Evolutionary conservation across 1,284 basidiomycete genomes (phyloP).

Genomic region (Marasmius sp.): DNA sequence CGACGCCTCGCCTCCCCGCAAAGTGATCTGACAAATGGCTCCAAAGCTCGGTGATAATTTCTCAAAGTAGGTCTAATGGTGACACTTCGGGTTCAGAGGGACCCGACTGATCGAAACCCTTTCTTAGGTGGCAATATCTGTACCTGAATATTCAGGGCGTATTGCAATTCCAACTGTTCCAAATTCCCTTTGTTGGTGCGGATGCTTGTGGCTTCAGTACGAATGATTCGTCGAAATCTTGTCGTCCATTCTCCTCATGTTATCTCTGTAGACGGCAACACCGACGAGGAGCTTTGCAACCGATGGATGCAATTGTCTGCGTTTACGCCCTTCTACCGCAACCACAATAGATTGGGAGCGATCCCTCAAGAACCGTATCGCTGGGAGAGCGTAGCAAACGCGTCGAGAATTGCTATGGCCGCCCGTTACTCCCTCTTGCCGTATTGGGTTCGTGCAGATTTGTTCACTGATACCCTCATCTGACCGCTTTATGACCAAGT

Average conservation of each 20-base stretch:
- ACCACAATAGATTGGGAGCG: conserved; percentile 64
- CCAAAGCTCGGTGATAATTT: conserved; percentile 71
- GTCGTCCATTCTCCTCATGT: conserved; percentile 11
- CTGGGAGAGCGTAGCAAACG: conserved; percentile 74
- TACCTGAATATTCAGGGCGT: conserved; percentile 61
- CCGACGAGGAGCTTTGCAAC: conserved; percentile 79
- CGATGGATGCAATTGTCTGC: conserved; percentile 82
- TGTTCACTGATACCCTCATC: conserved; percentile 1
- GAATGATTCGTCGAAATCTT: conserved; percentile 18
- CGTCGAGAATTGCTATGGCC: conserved; percentile 69
- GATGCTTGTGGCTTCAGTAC: conserved; percentile 69
- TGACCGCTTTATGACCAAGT: conserved; percentile 27
- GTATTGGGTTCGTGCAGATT: conserved; percentile 59
- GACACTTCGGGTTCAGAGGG: not conserved
- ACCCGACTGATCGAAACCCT: not conserved
- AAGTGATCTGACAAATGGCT: conserved; percentile 3
- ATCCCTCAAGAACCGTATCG: conserved; percentile 72
- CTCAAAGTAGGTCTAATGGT: conserved; percentile 29
- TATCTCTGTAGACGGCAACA: conserved; percentile 57
- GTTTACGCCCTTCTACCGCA: conserved; percentile 73
- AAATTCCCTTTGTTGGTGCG: conserved; percentile 76
- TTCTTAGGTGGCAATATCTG: conserved; percentile 56
- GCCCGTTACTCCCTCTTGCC: conserved; percentile 69
- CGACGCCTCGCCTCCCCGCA: conserved; percentile 2
- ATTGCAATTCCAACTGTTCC: conserved; percentile 76